Base-by-base conservation (phyloP, 2,329 filamentous ascomycete species). In the Ambrosiella cleistominuta region DNA sequence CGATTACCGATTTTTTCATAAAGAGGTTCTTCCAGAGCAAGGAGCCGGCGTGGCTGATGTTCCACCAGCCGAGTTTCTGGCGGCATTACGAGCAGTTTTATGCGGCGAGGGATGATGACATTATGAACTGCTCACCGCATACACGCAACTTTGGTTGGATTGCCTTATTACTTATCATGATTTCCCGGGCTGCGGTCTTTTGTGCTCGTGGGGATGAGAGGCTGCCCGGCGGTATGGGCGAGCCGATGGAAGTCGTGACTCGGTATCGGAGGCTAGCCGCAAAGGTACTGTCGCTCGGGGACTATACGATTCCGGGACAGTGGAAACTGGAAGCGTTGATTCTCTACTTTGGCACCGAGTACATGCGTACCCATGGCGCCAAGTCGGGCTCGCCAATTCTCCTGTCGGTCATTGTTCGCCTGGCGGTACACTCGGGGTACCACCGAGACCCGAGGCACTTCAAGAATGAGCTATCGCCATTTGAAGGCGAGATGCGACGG, bases 361-460 rank as follows among this genome's bases (percentile, higher is more conserved):
- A 66, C 52, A 61, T 66, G 15, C 61, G 63, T 8, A 60, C 62
- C 1, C 54, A 59, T 4, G 66, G 67, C 42, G 62, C 64, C 1
- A 60, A 63, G 9, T 61, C 64, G 0, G 65, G 65, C n/a, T 64
- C 63, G 1, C 66, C 64, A 2, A 64, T 67, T n/a, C 50, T 68
- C 7, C 57, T 68, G 15, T 61, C 63, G 35, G 62, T 66, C 3
- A 62, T 63, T 2, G 60, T 68, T 4, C 65, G 65, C 5, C 62
- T 68, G 7, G 79, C 78, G 56, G 74, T 82, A 64, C 72, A 72
- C 57, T 79, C 81, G 71, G 79, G 79, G 2, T 68, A 81, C 5
- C 78, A 82, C 64, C 72, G 76, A 1, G 79, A 82, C 58, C 78
- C 79, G 0, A 70, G 68, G 37, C 68, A 72, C 59, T 71, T 80